Evolutionary conservation across 352 stramenopile species (phyloP).

Genomic region (Pythium volutum): DNA sequence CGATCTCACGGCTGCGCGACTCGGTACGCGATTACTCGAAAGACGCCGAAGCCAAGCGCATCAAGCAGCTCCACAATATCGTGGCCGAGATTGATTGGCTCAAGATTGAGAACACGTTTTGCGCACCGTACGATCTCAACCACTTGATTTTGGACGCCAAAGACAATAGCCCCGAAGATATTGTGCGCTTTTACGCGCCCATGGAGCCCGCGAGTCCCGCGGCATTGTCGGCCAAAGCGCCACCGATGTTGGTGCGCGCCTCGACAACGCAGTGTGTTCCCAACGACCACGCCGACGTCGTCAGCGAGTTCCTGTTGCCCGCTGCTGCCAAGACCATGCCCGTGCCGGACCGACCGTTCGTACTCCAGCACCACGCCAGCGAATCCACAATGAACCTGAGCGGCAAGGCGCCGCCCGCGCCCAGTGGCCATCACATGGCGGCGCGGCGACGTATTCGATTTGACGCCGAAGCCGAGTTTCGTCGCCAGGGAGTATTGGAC

Average conservation of each 20-base stretch:
- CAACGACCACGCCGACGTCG: conserved; percentile 13
- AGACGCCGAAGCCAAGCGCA: conserved; percentile 75
- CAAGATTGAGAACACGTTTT: conserved; percentile 82
- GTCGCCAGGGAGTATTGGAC: conserved; percentile 51
- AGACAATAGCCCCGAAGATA: conserved; percentile 51
- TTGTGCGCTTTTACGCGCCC: conserved; percentile 58
- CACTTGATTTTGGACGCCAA: conserved; percentile 48
- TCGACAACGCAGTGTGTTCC: conserved; percentile 32
- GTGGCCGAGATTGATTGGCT: conserved; percentile 83
- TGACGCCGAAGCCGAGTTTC: conserved; percentile 57
- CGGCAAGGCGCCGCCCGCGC: conserved; percentile 10
- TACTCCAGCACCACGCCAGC: conserved; percentile 47
- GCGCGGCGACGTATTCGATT: conserved; percentile 71
- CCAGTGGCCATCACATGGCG: conserved; percentile 13
- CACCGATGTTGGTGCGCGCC: conserved; percentile 25
- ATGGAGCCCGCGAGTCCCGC: conserved; percentile 17
- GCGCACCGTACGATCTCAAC: conserved; percentile 68
- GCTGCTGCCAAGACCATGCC: neutral
- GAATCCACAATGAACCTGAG: conserved; percentile 24
- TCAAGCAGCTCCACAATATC: conserved; percentile 77
- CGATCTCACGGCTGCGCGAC: conserved; percentile 66
- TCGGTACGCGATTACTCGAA: conserved; percentile 64
- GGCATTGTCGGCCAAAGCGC: conserved; percentile 3
- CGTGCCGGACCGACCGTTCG: conserved; percentile 7
- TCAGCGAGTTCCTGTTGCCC: conserved; percentile 18